A percentile compares a stretch with the other conserved stretches of the same genome.
Evolutionary conservation across 805 yeast species (phyloP).

Genomic region (Candida orba): DNA sequence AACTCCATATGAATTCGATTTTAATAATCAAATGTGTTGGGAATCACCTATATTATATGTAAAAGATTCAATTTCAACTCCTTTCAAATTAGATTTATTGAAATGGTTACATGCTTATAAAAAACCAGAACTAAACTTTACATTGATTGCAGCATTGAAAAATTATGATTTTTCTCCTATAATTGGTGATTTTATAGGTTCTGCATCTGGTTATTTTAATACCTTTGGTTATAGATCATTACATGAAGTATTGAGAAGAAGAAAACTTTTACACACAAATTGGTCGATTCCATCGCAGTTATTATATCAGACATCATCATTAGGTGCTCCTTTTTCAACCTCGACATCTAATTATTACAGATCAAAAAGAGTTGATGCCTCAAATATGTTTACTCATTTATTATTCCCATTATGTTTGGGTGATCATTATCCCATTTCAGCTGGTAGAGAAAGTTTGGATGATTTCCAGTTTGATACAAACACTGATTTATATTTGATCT

Average conservation of each 20-base stretch:
- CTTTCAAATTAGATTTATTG: slow-evolving; percentile 39
- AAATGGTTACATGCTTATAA: slow-evolving; percentile 40
- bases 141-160: slow-evolving; percentile 25
- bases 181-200: slow-evolving; percentile 46
- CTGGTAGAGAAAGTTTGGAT: slow-evolving; percentile 11
- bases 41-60: slow-evolving; percentile 38
- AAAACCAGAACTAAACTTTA: slow-evolving; percentile 19
- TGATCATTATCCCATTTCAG: slow-evolving; percentile 1
- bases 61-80: slow-evolving; percentile 4
- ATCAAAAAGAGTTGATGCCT: slow-evolving; percentile 1
- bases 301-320: slow-evolving; percentile 29
- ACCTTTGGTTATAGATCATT: slow-evolving; percentile 24
- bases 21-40: slow-evolving; percentile 65
- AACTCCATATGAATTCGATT: slow-evolving; percentile 44
- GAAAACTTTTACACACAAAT: slow-evolving; percentile 7
- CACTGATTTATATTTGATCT: slow-evolving; percentile 33
- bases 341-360: neutral
- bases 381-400: slow-evolving; percentile 21
- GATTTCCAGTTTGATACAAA: slow-evolving; percentile 23
- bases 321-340: slow-evolving; percentile 16
- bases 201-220: slow-evolving; percentile 40
- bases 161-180: slow-evolving; percentile 39
- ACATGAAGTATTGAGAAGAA: slow-evolving; percentile 16
- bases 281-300: slow-evolving; percentile 15
- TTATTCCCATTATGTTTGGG: slow-evolving; percentile 17